Conservation (phyloP, 2,329 filamentous ascomycete genomes). For the Samsoniella hepiali region DNA sequence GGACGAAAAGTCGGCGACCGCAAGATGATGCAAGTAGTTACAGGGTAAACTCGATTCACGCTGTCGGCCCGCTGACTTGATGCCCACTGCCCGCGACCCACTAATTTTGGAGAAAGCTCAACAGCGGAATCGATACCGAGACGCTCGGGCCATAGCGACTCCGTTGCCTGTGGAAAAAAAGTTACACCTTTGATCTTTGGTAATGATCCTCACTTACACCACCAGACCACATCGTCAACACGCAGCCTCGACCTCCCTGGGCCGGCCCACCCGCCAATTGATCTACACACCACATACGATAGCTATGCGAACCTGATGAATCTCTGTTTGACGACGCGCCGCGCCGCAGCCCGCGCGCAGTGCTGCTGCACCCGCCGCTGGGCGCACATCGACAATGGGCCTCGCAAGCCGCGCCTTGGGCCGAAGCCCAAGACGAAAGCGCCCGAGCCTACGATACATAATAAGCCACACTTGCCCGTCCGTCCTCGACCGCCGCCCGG, state of each 20-base stretch:
- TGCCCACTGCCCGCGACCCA: background rate
- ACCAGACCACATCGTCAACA: background rate
- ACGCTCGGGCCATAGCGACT: constrained; percentile 14
- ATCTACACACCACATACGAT: no score
- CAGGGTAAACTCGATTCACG: constrained; percentile 8
- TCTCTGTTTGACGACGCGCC: constrained; percentile 25
- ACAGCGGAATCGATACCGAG: constrained; percentile 9
- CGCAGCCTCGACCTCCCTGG: background rate
- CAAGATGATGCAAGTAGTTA: constrained; percentile 5
- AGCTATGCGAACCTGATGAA: constrained; percentile 30
- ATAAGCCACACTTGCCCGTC: constrained; percentile 25
- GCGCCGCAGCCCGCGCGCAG: constrained; percentile 24
- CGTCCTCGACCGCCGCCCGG: constrained; percentile 7
- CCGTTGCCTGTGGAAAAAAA: constrained; percentile 5
- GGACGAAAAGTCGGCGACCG: background rate
- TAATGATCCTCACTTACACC: background rate
- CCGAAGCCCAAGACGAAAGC: constrained; percentile 25
- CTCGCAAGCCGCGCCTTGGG: constrained; percentile 23
- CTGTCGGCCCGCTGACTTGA: background rate
- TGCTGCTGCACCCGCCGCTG: constrained; percentile 27
- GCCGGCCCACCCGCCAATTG: background rate
- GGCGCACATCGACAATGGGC: constrained; percentile 18
- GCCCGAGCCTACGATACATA: constrained; percentile 24
- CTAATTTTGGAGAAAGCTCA: background rate
- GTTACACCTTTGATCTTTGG: background rate